Evolutionary conservation across 2,329 filamentous ascomycete genomes (phyloP), one percentile per base, ranked within the genome.

Genomic region (Orbilia brochopaga): DNA sequence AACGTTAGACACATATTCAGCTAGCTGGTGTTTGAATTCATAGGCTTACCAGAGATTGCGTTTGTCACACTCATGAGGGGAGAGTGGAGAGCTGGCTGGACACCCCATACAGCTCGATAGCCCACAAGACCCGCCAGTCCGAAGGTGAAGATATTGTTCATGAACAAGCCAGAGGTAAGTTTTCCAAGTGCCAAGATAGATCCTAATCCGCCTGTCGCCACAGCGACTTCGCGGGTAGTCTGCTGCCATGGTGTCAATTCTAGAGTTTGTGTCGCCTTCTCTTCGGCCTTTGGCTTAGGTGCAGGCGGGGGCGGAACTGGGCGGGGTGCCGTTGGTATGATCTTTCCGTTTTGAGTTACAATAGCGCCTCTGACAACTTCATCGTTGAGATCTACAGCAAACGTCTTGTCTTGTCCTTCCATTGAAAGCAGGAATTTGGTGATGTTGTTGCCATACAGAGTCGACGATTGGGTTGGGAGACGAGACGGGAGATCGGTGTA

Each of bases 51-150:
- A 32, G 90, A 94, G 76, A 96, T 96, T 27, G 92, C 92, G 78
- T 96, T 96, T 6, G 92, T 96, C 37, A 95, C 91, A 75, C 89
- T 92, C 92, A 96, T 96, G 3, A 96, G 81, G 0, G 91, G 92
- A 1, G 90, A 93, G 79, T 96, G 92, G 3, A 96, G 83, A 37
- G 91, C 90, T 6, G 91, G 91, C 0, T 83, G 82, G 11, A 96
- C 91, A 59, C 91, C 91, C 91, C 91, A 96, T 23, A 96, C 90
- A 4, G 90, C 90, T 54, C 91, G 86, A 77, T 96, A 96, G 6
- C 91, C 92, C 74, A 96, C 91, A 27, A 96, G 81, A 76, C 90
- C 90, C 53, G 92, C 90, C 51, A 96, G 82, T 15, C 88, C 87
- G 79, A 94, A 94, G 0, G 90, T 92, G 78, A 96, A 93, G 52